Percentiles rank a stretch among this genome's conserved stretches.
Evolutionary conservation across 257 asterid genomes (phyloP).

Genomic region (Thymus mandschuricus): DNA sequence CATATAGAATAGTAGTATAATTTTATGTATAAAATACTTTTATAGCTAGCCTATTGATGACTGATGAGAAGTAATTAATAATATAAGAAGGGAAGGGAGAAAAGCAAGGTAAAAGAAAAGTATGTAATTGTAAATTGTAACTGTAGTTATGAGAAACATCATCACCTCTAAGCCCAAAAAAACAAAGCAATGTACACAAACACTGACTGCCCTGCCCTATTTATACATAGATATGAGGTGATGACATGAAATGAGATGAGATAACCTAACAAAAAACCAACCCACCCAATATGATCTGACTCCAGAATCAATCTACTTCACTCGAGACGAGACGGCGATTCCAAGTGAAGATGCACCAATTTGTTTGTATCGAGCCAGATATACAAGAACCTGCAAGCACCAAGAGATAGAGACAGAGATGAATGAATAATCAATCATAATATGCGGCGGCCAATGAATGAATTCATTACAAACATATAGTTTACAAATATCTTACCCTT

Average conservation of each 20-base stretch:
- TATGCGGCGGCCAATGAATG: background rate
- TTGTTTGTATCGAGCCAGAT: conserved; percentile 32
- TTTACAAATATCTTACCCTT: conserved; percentile 20
- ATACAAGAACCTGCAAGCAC: conserved; percentile 27
- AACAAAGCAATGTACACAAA: conserved; percentile 30
- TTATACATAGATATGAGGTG: conserved; percentile 33
- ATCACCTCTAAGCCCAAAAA: conserved; percentile 23
- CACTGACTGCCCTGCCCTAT: conserved; percentile 34
- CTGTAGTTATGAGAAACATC: background rate
- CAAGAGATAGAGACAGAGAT: background rate
- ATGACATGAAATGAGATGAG: background rate
- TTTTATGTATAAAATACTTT: too few relatives aligned
- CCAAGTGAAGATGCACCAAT: conserved; percentile 10
- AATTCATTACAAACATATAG: background rate
- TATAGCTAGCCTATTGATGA: too few relatives aligned
- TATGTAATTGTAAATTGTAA: background rate
- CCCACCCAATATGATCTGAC: conserved; percentile 22
- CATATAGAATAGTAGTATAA: too few relatives aligned
- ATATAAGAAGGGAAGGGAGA: too few relatives aligned
- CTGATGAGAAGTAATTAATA: too few relatives aligned
- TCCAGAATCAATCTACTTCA: conserved; percentile 23
- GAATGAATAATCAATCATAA: background rate
- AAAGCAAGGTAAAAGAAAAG: background rate
- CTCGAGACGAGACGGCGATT: background rate
- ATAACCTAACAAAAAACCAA: conserved; percentile 35